Conservation (phyloP, 306 rosid genomes). For the Neltuma alba region DNA sequence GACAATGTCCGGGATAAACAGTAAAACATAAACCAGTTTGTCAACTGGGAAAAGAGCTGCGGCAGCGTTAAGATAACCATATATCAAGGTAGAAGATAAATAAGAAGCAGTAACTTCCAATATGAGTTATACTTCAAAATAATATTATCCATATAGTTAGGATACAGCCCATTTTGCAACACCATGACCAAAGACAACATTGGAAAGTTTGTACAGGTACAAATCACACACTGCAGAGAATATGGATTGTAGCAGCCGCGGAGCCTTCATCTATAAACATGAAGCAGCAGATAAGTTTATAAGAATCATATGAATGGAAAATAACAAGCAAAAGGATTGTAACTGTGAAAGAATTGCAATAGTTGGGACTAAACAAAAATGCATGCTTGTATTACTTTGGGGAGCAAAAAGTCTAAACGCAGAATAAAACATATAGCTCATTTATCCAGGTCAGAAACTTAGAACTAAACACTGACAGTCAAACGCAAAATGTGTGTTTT, state of each 20-base stretch:
- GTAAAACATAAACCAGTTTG: constrained; percentile 90
- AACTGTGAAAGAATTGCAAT: neutral
- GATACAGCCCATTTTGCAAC: constrained; percentile 95
- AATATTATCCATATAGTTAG: constrained; percentile 35
- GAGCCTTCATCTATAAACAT: constrained; percentile 73
- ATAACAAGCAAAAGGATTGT: neutral
- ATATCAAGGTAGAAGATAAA: constrained; percentile 9
- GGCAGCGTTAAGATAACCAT: constrained; percentile 55
- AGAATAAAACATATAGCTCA: neutral
- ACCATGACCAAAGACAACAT: constrained; percentile 55
- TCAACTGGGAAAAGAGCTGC: constrained; percentile 84
- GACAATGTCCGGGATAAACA: constrained; percentile 81
- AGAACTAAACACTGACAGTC: neutral
- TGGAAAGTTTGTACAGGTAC: constrained; percentile 73
- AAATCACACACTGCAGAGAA: constrained; percentile 86
- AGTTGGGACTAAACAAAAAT: constrained; percentile 3
- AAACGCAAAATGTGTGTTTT: neutral
- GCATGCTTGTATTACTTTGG: neutral
- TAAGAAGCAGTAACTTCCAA: constrained; percentile 29
- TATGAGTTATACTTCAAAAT: constrained; percentile 17
- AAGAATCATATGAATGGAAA: constrained; percentile 14
- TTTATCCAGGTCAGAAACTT: neutral
- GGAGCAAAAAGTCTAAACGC: neutral
- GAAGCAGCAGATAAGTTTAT: constrained; percentile 5
- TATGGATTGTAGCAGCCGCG: constrained; percentile 74